Evolutionary conservation across 306 rosid species (phyloP), one percentile per base, ranked within the genome.

Genomic region (Inga leiocalycina): DNA sequence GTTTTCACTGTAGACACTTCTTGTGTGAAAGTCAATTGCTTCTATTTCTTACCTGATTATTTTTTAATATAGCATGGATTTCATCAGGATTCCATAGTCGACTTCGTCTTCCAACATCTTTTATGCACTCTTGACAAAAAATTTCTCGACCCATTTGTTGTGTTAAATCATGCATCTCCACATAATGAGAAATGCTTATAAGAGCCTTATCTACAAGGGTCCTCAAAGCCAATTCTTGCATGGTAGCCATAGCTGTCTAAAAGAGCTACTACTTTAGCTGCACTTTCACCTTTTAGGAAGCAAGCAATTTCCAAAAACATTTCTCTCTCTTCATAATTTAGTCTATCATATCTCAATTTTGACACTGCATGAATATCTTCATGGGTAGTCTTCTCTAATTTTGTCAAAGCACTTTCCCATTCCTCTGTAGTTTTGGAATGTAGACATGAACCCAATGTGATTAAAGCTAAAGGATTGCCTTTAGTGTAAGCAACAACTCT

Each of bases 81-180:
- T 83, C 87, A 4, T 83, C n/a, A 17, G 57, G 46, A 52, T 76
- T 75, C 71, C 80, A 61, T 41, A 85, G 30, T 62, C 88, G 65
- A 27, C 82, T 77, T 1, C 77, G 82, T 37, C 76, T 77, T 81
- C 80, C 82, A n/a, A 83, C 72, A 4, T 85, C 69, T 71, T 71
- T 59, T 3, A 39, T 12, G 30, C 77, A 80, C 54, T 85, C 85
- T 35, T 39, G 71, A 71, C 20, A 82, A 76, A 85, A 54, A 35
- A 85, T 86, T 7, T 59, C 57, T 49, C 41, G 7, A 4, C 85
- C 91, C 81, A 84, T 71, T 73, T 67, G n/a, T n/a, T 86, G 86
- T 48, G 80, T 44, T 75, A 84, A 62, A 12, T 81, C 85, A 76
- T 86, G 91, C 88, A 86, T 87, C 39, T 51, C 15, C 19, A 6